These are phyloP conservation scores for Xylariaceae sp. DNA, from an alignment of 2,329 filamentous ascomycete genomes.

Conservation along the genomic window DNA sequence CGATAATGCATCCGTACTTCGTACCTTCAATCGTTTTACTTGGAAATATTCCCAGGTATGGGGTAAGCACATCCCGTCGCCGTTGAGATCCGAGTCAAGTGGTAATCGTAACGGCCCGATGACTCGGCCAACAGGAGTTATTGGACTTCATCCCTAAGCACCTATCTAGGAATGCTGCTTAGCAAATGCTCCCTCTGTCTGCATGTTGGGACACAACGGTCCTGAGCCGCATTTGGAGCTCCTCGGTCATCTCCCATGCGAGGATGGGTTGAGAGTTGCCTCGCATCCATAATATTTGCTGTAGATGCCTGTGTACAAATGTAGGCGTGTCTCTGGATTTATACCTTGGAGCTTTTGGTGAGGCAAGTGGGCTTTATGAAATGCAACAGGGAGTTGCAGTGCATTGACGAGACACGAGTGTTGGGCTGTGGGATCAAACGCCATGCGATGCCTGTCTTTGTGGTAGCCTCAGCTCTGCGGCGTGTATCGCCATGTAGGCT, in stretches of 20 bases:
- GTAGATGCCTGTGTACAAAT: background rate
- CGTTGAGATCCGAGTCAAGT: background rate
- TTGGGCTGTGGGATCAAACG: constrained; percentile 28
- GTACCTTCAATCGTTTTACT: too few species aligned
- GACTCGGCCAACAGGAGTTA: constrained; percentile 14
- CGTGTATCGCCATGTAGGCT: background rate
- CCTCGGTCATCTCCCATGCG: background rate
- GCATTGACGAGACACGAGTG: constrained; percentile 21
- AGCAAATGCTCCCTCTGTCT: background rate
- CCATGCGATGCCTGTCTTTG: constrained; percentile 14
- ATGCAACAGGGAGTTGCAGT: constrained; percentile 9
- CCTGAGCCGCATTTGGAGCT: background rate
- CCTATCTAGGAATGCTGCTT: constrained; percentile 7
- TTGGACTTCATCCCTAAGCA: background rate
- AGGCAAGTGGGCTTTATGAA: background rate
- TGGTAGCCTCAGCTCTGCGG: constrained; percentile 14
- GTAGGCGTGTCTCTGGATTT: too few species aligned
- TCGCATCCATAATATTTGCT: constrained; percentile 7
- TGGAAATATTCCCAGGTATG: background rate
- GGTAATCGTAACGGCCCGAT: background rate
- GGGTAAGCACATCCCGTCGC: background rate
- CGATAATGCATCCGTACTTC: too few species aligned
- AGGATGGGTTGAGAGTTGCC: constrained; percentile 13
- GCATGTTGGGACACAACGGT: background rate
- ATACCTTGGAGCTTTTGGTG: background rate